A percentile compares a stretch with the other conserved stretches of the same genome.
phyloP scores from a whole-genome alignment of 1,139 yeast genomes.

The Meyerozyma athensensis region DNA sequence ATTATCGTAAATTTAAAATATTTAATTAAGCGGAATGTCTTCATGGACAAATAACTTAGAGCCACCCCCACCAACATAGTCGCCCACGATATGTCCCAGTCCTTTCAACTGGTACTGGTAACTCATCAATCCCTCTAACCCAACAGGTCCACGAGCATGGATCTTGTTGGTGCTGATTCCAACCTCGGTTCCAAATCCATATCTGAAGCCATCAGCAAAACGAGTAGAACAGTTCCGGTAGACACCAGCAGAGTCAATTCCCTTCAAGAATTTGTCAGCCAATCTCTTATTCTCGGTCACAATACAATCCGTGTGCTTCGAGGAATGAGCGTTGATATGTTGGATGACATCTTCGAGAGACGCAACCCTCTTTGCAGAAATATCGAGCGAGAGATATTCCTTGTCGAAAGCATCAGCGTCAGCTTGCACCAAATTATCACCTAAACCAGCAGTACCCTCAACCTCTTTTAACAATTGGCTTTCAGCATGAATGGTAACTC shows the following conservation, averaged over 20 bases:
- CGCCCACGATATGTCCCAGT: constrained; percentile 86
- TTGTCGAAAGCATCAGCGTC: constrained; percentile 65
- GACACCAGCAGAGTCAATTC: constrained; percentile 94
- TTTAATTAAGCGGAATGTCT: constrained; percentile 20
- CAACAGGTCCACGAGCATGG: constrained; percentile 98
- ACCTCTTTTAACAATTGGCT: constrained; percentile 35
- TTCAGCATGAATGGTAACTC: constrained; percentile 69
- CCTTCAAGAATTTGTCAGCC: constrained; percentile 77
- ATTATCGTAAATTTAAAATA: not conserved
- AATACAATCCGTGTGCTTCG: constrained; percentile 94
- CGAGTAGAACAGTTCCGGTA: constrained; percentile 97
- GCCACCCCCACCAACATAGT: constrained; percentile 93
- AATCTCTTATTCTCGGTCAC: constrained; percentile 65
- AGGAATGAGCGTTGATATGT: constrained; percentile 87
- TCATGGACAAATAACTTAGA: constrained; percentile 71
- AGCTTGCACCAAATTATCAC: constrained; percentile 37
- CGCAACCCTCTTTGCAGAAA: constrained; percentile 64
- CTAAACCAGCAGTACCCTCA: constrained; percentile 19
- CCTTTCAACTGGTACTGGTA: constrained; percentile 94
- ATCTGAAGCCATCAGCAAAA: constrained; percentile 97
- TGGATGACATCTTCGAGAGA: constrained; percentile 64
- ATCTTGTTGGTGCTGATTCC: constrained; percentile 96
- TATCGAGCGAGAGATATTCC: constrained; percentile 78
- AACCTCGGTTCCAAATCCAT: constrained; percentile 98
- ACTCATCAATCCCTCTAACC: constrained; percentile 92